Conservation (phyloP, 1,284 basidiomycete species). For the Microbotryomycetes sp. region DNA sequence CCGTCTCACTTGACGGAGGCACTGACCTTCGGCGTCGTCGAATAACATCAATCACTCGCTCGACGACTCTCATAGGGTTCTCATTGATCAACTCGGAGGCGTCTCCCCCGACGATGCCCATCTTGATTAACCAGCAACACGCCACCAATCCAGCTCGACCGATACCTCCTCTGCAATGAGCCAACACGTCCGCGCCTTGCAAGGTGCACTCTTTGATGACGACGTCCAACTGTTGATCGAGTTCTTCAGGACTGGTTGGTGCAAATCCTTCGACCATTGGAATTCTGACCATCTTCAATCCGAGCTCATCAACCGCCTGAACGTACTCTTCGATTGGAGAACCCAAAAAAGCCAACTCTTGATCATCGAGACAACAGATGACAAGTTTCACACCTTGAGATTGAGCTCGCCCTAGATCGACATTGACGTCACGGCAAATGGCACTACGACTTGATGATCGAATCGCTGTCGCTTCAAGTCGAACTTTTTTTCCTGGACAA, state of each 20-base stretch:
- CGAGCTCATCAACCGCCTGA: constrained; percentile 55
- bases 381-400: constrained; percentile 38
- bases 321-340: constrained; percentile 74
- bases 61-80: constrained; percentile 60
- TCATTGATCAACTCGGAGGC: constrained; percentile 25
- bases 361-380: constrained; percentile 35
- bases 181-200: constrained; percentile 65
- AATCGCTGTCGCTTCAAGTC: constrained; percentile 48
- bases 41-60: constrained; percentile 65
- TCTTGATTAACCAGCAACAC: constrained; percentile 85
- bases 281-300: constrained; percentile 71
- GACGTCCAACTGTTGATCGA: constrained; percentile 58
- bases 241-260: constrained; percentile 54
- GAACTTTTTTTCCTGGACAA: constrained; percentile 94
- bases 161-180: constrained; percentile 91
- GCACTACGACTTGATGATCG: constrained; percentile 58
- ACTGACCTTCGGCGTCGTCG: constrained; percentile 59
- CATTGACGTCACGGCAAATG: constrained; percentile 72
- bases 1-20: too few relatives aligned
- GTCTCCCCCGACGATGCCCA: constrained; percentile 56
- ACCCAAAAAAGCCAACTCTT: constrained; percentile 75
- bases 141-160: constrained; percentile 89
- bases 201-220: constrained; percentile 71
- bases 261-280: constrained; percentile 88
- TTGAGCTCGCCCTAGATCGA: constrained; percentile 72